Conservation (phyloP, 495 filamentous ascomycete species). For the Neurospora pannonica region DNA sequence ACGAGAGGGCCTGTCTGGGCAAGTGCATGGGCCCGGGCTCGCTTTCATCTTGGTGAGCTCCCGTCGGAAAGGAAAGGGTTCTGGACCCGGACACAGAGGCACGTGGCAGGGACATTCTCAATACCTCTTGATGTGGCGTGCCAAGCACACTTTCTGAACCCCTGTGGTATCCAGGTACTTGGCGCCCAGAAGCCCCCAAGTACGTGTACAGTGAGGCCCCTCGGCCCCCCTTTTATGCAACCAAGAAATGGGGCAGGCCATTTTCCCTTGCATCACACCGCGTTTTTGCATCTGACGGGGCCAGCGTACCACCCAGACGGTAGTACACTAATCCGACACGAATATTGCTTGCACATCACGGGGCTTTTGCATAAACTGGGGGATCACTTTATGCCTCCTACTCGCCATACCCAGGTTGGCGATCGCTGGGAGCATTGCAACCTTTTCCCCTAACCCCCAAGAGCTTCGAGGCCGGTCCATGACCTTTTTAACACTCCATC, state of each 20-base stretch:
- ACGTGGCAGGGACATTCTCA: background rate
- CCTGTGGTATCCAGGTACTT: background rate
- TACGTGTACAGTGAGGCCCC: background rate
- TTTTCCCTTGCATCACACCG: background rate
- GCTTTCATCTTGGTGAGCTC: too few species aligned
- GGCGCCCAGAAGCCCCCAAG: background rate
- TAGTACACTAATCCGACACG: background rate
- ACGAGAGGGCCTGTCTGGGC: background rate
- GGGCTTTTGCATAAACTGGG: background rate
- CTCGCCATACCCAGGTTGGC: background rate
- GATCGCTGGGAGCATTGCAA: background rate
- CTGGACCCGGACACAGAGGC: background rate
- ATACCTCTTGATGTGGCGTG: background rate
- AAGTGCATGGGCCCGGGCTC: background rate
- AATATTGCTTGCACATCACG: background rate
- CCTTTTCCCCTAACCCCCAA: background rate
- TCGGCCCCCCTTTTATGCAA: background rate
- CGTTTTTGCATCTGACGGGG: background rate
- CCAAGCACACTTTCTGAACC: background rate
- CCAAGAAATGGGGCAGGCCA: background rate
- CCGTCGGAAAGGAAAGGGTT: background rate
- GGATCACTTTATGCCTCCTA: too few species aligned
- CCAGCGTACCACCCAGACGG: background rate
- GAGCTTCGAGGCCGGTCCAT: background rate
- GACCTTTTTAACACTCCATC: background rate